Evolutionary conservation across 2,329 filamentous ascomycete species (phyloP).

Genomic region (Nothomitra cinnamomea): DNA sequence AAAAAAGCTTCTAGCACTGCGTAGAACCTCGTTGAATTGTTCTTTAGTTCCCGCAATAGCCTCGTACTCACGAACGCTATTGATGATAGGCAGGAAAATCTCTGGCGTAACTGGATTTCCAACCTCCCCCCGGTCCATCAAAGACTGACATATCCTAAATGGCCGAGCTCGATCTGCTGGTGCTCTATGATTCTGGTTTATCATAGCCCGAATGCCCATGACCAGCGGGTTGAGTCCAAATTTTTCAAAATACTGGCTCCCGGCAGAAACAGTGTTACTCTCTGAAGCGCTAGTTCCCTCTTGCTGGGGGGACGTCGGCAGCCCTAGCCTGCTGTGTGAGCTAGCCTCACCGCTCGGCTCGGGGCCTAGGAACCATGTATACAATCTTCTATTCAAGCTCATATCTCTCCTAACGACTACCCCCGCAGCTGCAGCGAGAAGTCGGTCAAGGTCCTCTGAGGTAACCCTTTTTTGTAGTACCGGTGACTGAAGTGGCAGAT

Average conservation of each 20-base stretch:
- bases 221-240: constrained; percentile 62
- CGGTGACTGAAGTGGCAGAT: constrained; percentile 68
- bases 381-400: constrained; percentile 88
- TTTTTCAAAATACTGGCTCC: constrained; percentile 60
- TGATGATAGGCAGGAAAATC: constrained; percentile 72
- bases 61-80: constrained; percentile 63
- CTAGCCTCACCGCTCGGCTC: constrained; percentile 31
- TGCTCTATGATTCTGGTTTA: constrained; percentile 36
- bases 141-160: constrained; percentile 78
- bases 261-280: constrained; percentile 11
- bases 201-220: constrained; percentile 59
- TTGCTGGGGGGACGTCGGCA: constrained; percentile 1
- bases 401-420: constrained; percentile 86
- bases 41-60: constrained; percentile 42
- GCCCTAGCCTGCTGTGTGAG: constrained; percentile 16
- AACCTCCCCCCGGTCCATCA: constrained; percentile 98
- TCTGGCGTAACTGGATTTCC: constrained; percentile 76
- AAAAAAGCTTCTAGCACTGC: constrained; percentile 90
- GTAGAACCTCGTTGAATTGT: constrained; percentile 71
- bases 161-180: constrained; percentile 61
- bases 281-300: neutral
- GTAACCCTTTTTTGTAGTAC: constrained; percentile 64
- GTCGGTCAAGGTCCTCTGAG: constrained; percentile 57
- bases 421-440: constrained; percentile 67
- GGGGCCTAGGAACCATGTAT: constrained; percentile 88